Evolutionary conservation across 352 stramenopile genomes (phyloP).

Genomic region (Globisporangium emineosum): DNA sequence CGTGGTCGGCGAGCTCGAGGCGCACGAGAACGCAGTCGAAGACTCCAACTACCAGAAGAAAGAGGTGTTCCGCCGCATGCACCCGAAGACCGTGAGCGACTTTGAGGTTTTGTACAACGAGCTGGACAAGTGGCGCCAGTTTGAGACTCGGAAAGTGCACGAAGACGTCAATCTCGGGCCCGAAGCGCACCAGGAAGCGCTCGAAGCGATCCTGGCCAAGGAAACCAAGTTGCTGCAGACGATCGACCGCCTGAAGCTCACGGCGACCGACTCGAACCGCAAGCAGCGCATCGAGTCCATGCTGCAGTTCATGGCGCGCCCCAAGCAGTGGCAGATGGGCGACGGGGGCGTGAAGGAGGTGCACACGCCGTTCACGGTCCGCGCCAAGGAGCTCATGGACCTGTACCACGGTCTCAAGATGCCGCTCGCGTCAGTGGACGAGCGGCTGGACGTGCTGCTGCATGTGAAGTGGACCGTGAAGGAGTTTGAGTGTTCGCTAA

Average conservation of each 20-base stretch:
- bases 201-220: slow-evolving; percentile 68
- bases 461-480: slow-evolving; percentile 93
- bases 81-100: slow-evolving; percentile 77
- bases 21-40: slow-evolving; percentile 45
- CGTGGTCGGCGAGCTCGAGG: slow-evolving; percentile 34
- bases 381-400: slow-evolving; percentile 88
- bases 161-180: slow-evolving; percentile 31
- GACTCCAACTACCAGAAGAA: slow-evolving; percentile 50
- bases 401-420: slow-evolving; percentile 80
- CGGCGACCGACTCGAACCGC: slow-evolving; percentile 71
- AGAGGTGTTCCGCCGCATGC: slow-evolving; percentile 86
- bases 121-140: slow-evolving; percentile 88
- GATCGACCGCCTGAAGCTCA: slow-evolving; percentile 88
- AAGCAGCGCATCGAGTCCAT: slow-evolving; percentile 86
- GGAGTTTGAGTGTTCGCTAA: slow-evolving; percentile 90
- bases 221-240: slow-evolving; percentile 86
- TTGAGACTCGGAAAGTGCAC: slow-evolving; percentile 78
- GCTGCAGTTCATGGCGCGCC: slow-evolving; percentile 84
- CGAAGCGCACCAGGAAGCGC: slow-evolving; percentile 34
- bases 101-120: slow-evolving; percentile 94
- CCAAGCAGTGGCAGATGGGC: slow-evolving; percentile 92
- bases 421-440: slow-evolving; percentile 61
- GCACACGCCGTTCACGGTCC: slow-evolving; percentile 86
- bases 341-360: slow-evolving; percentile 88
- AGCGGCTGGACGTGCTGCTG: slow-evolving; percentile 88